Base-by-base conservation (phyloP, 805 yeast genomes). In the Debaryomyces tyrocola region DNA sequence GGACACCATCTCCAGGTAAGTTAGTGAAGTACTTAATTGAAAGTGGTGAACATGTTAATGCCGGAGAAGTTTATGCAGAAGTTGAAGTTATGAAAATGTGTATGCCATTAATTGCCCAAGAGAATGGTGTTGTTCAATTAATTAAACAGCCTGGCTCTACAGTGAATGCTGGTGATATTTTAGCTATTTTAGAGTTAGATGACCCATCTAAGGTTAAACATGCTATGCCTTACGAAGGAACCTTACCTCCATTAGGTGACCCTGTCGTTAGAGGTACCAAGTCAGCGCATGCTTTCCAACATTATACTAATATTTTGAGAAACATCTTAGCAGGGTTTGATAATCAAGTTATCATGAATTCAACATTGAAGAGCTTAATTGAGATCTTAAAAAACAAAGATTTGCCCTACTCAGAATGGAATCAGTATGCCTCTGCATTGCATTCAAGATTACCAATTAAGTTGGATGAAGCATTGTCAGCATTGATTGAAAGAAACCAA, bases 11-110 rank as follows among this genome's bases (percentile, higher is more conserved):
- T 24, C 99, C 99, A 45, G 99, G 99, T 77, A 94, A 94, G 73
- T 79, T 94, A 56, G 96, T 92, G 51, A 89, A 89, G 65, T 94
- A 84, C 66, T 75, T 94, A 56, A 96, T 94, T 51, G 98, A 95
- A 63, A 86, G 85, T 58, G 99, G 99, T 56, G 99, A 92, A 53
- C 98, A 92, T 62, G 80, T 94, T 58, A 71, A 69, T 43, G 83
- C 94, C 49, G 98, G 98, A 50, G 96, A 92, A 72, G 84, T 97
- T 39, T 95, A 82, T 62, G 99, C 99, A 36, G 99, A 94, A 74
- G 97, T 94, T 47, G 99, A 94, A 74, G 99, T 94, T 56, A 94
- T 94, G 99, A 94, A 94, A 72, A 94, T 94, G 99, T 90, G 91
- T 70, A 94, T 94, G 97, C 97, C 99, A 42, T 79, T 94, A 59